Base-by-base conservation (phyloP, 78 protist genomes). In the Dictyostelium citrinum region DNA sequence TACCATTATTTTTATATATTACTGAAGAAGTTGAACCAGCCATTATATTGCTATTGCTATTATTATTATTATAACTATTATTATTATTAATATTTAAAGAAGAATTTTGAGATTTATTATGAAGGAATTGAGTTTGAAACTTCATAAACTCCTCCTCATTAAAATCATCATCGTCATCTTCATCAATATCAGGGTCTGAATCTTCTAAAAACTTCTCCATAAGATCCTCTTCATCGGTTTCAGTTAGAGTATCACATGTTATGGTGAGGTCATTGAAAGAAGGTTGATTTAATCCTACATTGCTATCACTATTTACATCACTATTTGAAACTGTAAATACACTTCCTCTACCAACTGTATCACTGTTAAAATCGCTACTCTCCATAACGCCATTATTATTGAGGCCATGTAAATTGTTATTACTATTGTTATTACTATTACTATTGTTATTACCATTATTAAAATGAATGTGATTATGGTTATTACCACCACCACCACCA, bases 241-340 rank as follows among this genome's bases (percentile, higher is more conserved):
- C 93, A 12, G 79, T 86, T 6, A 86, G 79, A 17, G 93, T 86
- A 27, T 86, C 93, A 49, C 93, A 86, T 11, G 93, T 86, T 3
- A 86, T 76, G n/a, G 82, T 86, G 11, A 86, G 80, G 8, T 86
- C 93, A 17, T 86, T 86, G 80, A 86, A 86, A 2, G 93, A 86
- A 1, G 93, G 93, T 45, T 86, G 93, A 45, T 86, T 60, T 31
- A 78, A 74, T 12, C 64, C 77, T 39, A 7, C 67, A 46, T 14
- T 33, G 17, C n/a, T 46, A 12, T 81, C 55, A 71, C 78, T 70
- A 31, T 45, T 33, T 14, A 31, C 61, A 49, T 45, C 70, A 22
- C 58, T 75, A 31, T 78, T 85, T 6, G 91, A 51, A 16, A 79
- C 64, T 7, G 91, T 85, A 29, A 81, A 61, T 3, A 75, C 27